These are phyloP conservation scores for Grigorovia jiainica DNA, from an alignment of 805 yeast species.

Conservation along the genomic window DNA sequence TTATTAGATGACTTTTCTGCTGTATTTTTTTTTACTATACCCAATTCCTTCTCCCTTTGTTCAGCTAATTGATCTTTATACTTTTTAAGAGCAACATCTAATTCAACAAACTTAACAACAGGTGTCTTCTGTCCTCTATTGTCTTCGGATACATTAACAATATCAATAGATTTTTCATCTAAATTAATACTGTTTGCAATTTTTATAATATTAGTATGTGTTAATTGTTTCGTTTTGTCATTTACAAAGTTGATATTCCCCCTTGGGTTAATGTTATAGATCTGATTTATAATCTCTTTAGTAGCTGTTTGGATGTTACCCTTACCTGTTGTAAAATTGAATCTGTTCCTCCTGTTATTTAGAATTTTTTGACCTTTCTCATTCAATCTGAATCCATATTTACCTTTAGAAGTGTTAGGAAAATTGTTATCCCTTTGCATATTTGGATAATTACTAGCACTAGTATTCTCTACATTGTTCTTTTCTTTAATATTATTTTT, in stretches of 20 bases:
- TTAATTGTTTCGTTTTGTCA: constrained; percentile 13
- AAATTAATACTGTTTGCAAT: constrained; percentile 22
- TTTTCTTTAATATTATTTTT: too few relatives aligned
- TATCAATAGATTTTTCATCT: constrained; percentile 14
- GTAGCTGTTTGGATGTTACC: constrained; percentile 26
- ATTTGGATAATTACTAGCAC: too few relatives aligned
- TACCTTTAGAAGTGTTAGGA: too few relatives aligned
- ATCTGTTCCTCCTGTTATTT: too few relatives aligned
- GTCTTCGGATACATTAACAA: constrained; percentile 17
- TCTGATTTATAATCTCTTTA: constrained; percentile 11
- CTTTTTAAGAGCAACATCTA: constrained; percentile 18
- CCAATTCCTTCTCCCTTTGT: constrained; percentile 23
- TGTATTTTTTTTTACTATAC: constrained; percentile 7
- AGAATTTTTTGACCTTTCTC: too few relatives aligned
- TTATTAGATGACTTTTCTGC: constrained; percentile 9
- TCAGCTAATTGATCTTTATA: constrained; percentile 23
- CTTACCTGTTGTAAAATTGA: constrained; percentile 25
- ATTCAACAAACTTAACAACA: constrained; percentile 20
- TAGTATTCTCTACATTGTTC: too few relatives aligned
- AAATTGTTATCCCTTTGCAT: too few relatives aligned
- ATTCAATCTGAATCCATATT: too few relatives aligned
- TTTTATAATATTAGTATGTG: constrained; percentile 14
- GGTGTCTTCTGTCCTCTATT: constrained; percentile 12
- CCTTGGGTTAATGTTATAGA: constrained; percentile 15
- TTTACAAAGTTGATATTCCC: constrained; percentile 20